Evolutionary conservation across 163 green algal genomes (phyloP), one percentile per base, ranked within the genome.

Genomic region (Coccomyxa subellipsoidea): DNA sequence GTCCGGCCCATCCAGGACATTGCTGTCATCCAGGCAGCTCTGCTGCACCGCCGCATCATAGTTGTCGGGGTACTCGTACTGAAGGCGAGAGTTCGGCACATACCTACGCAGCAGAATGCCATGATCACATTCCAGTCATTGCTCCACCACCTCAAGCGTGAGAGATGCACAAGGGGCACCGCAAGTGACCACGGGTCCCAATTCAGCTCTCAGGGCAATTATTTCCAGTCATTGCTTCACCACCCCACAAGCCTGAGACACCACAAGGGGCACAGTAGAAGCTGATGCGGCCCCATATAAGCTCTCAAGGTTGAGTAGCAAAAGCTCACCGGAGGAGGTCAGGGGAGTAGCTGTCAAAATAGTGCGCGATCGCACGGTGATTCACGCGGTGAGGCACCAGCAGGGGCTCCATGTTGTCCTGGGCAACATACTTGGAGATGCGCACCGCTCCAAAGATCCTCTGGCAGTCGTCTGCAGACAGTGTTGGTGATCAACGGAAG

Each of bases 31-130:
- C 66, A 73, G 66, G 66, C 66, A 73, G 66, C n/a, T 34, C 66
- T 73, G 66, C 66, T 73, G 27, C 29, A 36, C 66, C 32, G n/a
- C 66, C 66, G 66, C 66, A 36, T 73, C 66, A 73, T 81, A 85
- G n/a, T 80, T 31, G 31, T 79, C 76, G 31, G 81, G 81, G 38
- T 85, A 85, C 76, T 85, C 81, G 54, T 75, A 85, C 76, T 78
- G 39, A 36, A 82, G 70, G 25, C 25, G 38, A 12, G 23, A 35
- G 40, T 79, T 85, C 38, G 81, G 81, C 9, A 85, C 66, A 66
- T 85, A 85, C 76, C 81, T 85, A 75, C 59, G 34, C 75, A 18
- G 18, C 66, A 73, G 23, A 29, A n/a, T n/a, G n/a, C 1, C 21
- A 9, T 38, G 18, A 39, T 37, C 9, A 47, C 77, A 81, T 29